Conservation (phyloP, 169 alveolate species). For the Plasmodium vinckei region DNA sequence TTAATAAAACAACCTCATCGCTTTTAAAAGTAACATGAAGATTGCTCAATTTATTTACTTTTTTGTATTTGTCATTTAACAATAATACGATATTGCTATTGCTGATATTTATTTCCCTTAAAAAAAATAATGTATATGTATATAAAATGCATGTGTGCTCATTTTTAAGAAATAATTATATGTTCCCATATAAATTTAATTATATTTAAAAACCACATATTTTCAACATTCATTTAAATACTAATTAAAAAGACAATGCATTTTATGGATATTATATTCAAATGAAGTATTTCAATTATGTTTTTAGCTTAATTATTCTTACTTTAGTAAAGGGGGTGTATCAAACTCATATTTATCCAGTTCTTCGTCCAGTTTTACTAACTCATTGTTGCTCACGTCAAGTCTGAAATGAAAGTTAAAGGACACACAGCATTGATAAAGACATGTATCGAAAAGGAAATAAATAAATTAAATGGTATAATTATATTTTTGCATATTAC, state of each 20-base stretch:
- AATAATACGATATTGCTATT: slow-evolving; percentile 40
- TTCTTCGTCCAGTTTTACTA: slow-evolving; percentile 42
- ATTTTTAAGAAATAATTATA: not conserved
- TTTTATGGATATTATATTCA: not conserved
- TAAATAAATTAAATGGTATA: not conserved
- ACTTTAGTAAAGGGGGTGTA: slow-evolving; percentile 49
- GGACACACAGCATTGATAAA: not conserved
- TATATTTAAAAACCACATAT: not conserved
- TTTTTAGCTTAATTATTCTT: slow-evolving; percentile 11
- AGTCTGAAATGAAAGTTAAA: slow-evolving; percentile 33
- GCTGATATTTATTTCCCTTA: slow-evolving; percentile 48
- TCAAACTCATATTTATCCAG: slow-evolving; percentile 41
- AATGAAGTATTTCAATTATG: not conserved
- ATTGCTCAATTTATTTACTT: slow-evolving; percentile 24
- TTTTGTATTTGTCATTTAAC: slow-evolving; percentile 46
- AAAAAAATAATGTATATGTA: slow-evolving; percentile 11
- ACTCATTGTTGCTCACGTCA: slow-evolving; percentile 56
- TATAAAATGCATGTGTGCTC: slow-evolving; percentile 8
- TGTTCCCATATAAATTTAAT: not conserved
- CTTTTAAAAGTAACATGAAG: slow-evolving; percentile 8
- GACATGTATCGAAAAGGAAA: not conserved
- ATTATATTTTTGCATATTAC: slow-evolving; percentile 17
- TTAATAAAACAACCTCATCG: slow-evolving; percentile 18
- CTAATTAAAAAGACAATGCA: not conserved
- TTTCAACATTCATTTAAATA: not conserved